These are phyloP conservation scores for Diplocarpon mali DNA, from an alignment of 2,329 filamentous ascomycete genomes.

Conservation along the genomic window DNA sequence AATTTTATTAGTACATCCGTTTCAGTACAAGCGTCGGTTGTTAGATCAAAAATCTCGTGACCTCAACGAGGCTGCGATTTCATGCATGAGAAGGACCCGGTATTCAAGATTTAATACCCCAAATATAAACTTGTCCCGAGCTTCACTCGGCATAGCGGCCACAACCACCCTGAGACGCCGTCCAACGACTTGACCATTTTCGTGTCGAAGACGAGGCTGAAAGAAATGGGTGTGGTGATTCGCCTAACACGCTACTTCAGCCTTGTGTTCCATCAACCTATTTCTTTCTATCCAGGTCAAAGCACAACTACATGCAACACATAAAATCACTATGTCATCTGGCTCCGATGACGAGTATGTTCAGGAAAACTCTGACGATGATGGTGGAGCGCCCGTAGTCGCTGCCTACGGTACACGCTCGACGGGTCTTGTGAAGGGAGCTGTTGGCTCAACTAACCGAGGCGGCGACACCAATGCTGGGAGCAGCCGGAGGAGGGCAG, in stretches of 20 bases:
- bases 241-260: constrained; percentile 1
- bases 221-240: background rate
- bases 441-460: constrained; percentile 21
- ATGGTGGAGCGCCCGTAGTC: constrained; percentile 29
- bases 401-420: constrained; percentile 25
- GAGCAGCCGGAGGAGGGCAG: constrained; percentile 37
- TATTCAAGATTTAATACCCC: no score
- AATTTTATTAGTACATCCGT: background rate
- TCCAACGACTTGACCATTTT: no score
- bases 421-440: constrained; percentile 19
- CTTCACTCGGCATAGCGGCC: no score
- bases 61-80: background rate
- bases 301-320: background rate
- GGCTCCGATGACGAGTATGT: constrained; percentile 65
- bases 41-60: background rate
- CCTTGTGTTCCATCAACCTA: background rate
- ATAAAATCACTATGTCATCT: constrained; percentile 39
- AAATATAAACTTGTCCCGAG: no score
- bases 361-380: constrained; percentile 53
- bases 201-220: background rate
- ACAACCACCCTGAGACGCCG: no score
- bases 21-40: no score
- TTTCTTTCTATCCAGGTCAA: background rate
- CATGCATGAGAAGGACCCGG: background rate
- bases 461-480: constrained; percentile 20